phyloP scores from a whole-genome alignment of 2,329 filamentous ascomycete genomes.

The Aspergillus tamarii region DNA sequence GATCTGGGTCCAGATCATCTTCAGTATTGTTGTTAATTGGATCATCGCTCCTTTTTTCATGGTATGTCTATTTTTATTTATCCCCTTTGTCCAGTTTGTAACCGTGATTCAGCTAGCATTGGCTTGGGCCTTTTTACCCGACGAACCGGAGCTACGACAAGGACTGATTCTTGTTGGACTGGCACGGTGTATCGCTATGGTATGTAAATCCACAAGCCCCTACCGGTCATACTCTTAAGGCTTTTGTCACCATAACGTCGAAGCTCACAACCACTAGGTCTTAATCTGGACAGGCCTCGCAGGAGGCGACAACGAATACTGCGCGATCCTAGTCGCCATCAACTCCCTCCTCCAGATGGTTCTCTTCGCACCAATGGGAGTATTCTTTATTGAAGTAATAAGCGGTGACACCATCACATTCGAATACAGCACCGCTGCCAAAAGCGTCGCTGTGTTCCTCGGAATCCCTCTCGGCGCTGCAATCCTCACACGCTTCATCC shows the following conservation, averaged over 20 bases:
- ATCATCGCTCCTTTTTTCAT: conserved; percentile 81
- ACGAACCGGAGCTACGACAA: conserved; percentile 53
- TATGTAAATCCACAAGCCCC: conserved; percentile 33
- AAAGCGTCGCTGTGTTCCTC: conserved; percentile 79
- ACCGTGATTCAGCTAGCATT: conserved; percentile 46
- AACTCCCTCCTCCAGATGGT: conserved; percentile 78
- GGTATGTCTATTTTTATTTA: conserved; percentile 50
- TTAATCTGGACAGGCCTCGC: conserved; percentile 79
- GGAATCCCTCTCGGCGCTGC: conserved; percentile 81
- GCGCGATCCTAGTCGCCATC: conserved; percentile 76
- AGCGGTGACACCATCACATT: conserved; percentile 52
- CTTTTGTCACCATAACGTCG: too few species aligned
- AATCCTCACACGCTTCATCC: conserved; percentile 68
- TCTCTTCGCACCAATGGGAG: conserved; percentile 68
- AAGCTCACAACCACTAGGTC: conserved; percentile 43
- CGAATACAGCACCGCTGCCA: conserved; percentile 70
- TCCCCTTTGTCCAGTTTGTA: neutral
- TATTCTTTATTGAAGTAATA: conserved; percentile 73
- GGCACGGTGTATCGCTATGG: conserved; percentile 87
- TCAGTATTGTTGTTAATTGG: conserved; percentile 82
- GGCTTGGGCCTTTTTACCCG: conserved; percentile 56
- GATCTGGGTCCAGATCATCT: conserved; percentile 78
- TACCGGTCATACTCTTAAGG: neutral
- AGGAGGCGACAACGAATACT: conserved; percentile 77
- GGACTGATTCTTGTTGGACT: conserved; percentile 81